These are phyloP conservation scores for Metschnikowia gelsemii DNA, from an alignment of 805 yeast species.

Conservation along the genomic window DNA sequence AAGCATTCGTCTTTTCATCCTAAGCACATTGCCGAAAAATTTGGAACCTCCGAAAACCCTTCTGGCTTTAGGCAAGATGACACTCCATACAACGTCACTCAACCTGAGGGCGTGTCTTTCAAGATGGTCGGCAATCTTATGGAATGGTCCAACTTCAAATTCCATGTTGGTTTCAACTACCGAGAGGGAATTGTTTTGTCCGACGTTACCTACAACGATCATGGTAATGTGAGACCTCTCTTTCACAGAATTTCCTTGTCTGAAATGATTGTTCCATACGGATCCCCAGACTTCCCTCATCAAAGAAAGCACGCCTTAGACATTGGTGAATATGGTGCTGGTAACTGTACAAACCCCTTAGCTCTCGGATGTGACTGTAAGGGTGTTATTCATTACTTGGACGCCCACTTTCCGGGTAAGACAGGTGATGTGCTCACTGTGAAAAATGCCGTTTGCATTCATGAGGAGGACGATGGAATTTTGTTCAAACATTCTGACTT, in stretches of 20 bases:
- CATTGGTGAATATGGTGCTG: conserved; percentile 87
- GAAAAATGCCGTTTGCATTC: conserved; percentile 78
- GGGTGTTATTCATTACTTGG: conserved; percentile 80
- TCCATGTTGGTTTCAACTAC: conserved; percentile 82
- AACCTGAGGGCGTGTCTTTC: conserved; percentile 83
- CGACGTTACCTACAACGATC: conserved; percentile 73
- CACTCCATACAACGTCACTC: conserved; percentile 68
- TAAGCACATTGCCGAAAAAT: conserved; percentile 56
- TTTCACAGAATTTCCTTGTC: conserved; percentile 77
- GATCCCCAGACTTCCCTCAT: conserved; percentile 75
- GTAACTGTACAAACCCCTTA: conserved; percentile 78
- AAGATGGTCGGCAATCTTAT: conserved; percentile 65
- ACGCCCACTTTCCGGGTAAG: conserved; percentile 71
- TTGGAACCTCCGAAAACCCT: conserved; percentile 49
- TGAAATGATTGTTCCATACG: conserved; percentile 87
- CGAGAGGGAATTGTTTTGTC: conserved; percentile 81
- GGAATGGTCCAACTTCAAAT: conserved; percentile 74
- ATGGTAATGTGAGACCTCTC: conserved; percentile 67
- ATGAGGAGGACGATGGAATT: conserved; percentile 82
- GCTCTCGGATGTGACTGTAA: conserved; percentile 82
- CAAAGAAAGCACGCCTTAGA: conserved; percentile 85
- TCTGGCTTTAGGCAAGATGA: conserved; percentile 57
- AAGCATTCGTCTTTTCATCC: conserved; percentile 73
- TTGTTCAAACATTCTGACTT: conserved; percentile 81
- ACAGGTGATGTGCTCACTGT: conserved; percentile 68